Evolutionary conservation across 371 early-diverging fungal species (phyloP), one percentile per base, ranked within the genome.

Genomic region (Quaeritorhiza haematococci): DNA sequence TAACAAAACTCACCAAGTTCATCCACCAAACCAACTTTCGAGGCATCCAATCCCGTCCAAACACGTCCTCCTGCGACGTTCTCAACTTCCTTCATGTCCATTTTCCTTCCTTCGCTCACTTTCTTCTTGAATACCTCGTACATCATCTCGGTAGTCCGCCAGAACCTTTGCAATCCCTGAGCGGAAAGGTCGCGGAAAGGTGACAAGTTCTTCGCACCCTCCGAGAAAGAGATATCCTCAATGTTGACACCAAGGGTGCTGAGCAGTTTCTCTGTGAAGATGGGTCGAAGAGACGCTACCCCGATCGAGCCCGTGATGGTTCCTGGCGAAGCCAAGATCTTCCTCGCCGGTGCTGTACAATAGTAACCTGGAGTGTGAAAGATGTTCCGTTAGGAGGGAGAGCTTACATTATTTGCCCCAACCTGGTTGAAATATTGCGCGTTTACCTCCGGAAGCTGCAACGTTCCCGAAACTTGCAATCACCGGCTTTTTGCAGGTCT

Each of bases 281-380:
- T 61, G 1, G 83, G 84, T 28, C 77, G 54, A 34, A 72, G 47
- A 0, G 77, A 47, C 0, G 81, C 83, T 0, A 84, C 84, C 28
- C 85, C 85, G 49, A 85, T 85, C 33, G 81, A 79, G 43, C 85
- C 85, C 1, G 85, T 85, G 10, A 85, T 66, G 0, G 84, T 79
- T 3, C 72, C 74, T 3, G 82, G 83, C 48, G 62, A 67, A n/a
- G 79, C 79, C 35, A 83, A 61, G 45, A 85, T 83, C 27, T 67
- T 64, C 33, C 61, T 65, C 51, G 75, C 75, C 28, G 67, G 66
- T 1, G 76, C 58, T n/a, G 78, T 70, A 15, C 73, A 63, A 64
- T 74, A 80, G 66, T 82, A 80, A 10, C 75, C 79, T 38, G n/a
- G n/a, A n/a, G n/a, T n/a, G n/a, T n/a, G n/a, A 49, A 55, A n/a